Base-by-base conservation (phyloP, 805 yeast species). In the Aciculoconidium aculeatum region DNA sequence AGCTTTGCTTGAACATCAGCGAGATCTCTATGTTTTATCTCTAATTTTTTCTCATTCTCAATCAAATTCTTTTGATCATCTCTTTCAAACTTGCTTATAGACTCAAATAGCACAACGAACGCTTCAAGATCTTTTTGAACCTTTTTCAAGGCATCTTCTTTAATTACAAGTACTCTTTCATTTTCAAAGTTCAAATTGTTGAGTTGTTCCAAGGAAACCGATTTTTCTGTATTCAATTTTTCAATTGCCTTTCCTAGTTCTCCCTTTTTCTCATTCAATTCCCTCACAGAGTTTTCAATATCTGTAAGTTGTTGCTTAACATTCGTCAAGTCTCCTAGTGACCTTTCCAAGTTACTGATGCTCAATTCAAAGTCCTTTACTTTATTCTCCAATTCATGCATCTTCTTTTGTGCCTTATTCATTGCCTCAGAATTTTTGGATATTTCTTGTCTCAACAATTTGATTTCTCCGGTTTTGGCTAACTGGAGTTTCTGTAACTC, bases 331-430 rank as follows among this genome's bases (percentile, higher is more conserved):
- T 76, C 80, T 25, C 65, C 47, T 17, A 74, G 54, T 4, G 74
- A 54, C 26, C 58, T 62, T 42, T 78, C 82, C 32, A 75, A 47
- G 24, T 69, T 65, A 39, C 74, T 71, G 15, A 82, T 68, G 3
- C 47, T 42, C 24, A 80, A 49, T 41, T 64, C 61, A 30, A 67
- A 64, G 40, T 77, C 83, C 34, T 75, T 75, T 9, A 77, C 51
- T 19, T 53, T 51, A 18, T 58, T 65, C 34, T 78, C 80, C 13
- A 76, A 39, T 9, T 60, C 51, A 6, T 61, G 56, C 12, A 70
- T 32, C 20, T 69, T 73, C 23, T 61, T 61, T 15, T 70, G 66
- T 6, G 52, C 49, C 4, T 44, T 32, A 28, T 75, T 80, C 39
- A 67, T 67, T 6, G 61, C 59, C 13, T 69, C 72, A 3, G 39